Conservation (phyloP, 768 basidiomycete species). For the Chlorophyllum brunneum region DNA sequence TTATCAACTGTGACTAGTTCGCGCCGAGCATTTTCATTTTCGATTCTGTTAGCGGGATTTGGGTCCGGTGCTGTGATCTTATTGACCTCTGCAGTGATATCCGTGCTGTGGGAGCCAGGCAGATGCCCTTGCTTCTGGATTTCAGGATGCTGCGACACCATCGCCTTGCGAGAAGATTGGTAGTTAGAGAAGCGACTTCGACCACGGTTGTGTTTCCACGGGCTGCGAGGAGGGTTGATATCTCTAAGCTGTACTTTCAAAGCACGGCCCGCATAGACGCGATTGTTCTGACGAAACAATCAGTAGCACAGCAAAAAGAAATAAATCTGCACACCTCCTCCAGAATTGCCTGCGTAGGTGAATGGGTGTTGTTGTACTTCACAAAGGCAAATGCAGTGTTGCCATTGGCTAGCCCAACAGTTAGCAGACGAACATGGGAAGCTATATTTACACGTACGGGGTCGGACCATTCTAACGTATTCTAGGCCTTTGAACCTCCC, state of each 20-base stretch:
- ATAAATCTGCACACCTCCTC: constrained; percentile 46
- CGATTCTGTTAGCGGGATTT: background rate
- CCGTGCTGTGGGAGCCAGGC: background rate
- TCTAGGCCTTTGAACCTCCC: constrained; percentile 61
- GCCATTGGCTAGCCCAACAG: constrained; percentile 44
- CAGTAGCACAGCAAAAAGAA: background rate
- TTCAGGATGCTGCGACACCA: background rate
- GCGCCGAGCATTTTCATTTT: background rate
- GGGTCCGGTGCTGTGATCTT: background rate
- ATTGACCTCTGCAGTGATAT: background rate
- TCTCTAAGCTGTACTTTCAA: constrained; percentile 77
- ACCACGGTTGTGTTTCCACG: constrained; percentile 42
- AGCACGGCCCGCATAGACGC: constrained; percentile 60
- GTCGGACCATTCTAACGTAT: constrained; percentile 61
- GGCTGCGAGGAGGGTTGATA: constrained; percentile 52
- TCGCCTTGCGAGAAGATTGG: constrained; percentile 18
- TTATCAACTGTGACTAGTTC: background rate
- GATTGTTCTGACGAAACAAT: constrained; percentile 53
- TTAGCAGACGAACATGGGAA: background rate
- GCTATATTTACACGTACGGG: constrained; percentile 43
- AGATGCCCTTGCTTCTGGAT: background rate
- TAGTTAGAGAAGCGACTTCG: constrained; percentile 37
- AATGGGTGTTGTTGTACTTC: constrained; percentile 59
- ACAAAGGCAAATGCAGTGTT: constrained; percentile 78
- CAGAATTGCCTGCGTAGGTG: constrained; percentile 61